Conservation (phyloP, 495 filamentous ascomycete genomes). For the Lophiotrema nucula region DNA sequence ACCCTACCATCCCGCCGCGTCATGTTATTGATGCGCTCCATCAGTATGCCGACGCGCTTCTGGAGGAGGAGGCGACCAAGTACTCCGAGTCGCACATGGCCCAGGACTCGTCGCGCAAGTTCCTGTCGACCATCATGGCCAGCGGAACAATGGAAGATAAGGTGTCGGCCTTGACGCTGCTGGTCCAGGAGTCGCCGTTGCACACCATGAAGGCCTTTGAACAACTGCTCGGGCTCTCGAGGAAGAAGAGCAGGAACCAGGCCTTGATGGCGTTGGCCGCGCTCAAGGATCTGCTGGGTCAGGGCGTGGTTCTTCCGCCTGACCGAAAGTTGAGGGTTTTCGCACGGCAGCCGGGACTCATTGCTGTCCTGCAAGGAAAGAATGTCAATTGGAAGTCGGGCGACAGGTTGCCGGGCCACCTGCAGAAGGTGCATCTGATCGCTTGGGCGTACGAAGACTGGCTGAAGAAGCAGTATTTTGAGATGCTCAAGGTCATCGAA, state of each 20-base stretch:
- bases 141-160: conserved; percentile 96
- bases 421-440: conserved; percentile 74
- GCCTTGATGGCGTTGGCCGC: conserved; percentile 88
- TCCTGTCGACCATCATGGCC: conserved; percentile 94
- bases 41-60: conserved; percentile 66
- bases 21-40: conserved; percentile 70
- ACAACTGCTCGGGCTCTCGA: conserved; percentile 71
- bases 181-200: conserved; percentile 91
- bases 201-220: conserved; percentile 89
- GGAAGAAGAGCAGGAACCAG: conserved; percentile 88
- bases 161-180: conserved; percentile 87
- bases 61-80: conserved; percentile 70
- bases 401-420: conserved; percentile 63
- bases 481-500: conserved; percentile 84
- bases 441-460: conserved; percentile 93
- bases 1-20: conserved; percentile 51
- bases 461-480: conserved; percentile 88
- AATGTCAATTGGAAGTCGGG: conserved; percentile 61
- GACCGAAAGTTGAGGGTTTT: conserved; percentile 80
- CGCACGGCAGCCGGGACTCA: conserved; percentile 72
- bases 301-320: conserved; percentile 77
- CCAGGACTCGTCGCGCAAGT: conserved; percentile 80
- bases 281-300: conserved; percentile 88
- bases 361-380: conserved; percentile 62
- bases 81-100: conserved; percentile 54